A percentile compares a stretch with the other conserved stretches of the same genome.
These are phyloP conservation scores for Flaveria trinervia DNA, from an alignment of 129 eudicot species.

Conservation along the genomic window DNA sequence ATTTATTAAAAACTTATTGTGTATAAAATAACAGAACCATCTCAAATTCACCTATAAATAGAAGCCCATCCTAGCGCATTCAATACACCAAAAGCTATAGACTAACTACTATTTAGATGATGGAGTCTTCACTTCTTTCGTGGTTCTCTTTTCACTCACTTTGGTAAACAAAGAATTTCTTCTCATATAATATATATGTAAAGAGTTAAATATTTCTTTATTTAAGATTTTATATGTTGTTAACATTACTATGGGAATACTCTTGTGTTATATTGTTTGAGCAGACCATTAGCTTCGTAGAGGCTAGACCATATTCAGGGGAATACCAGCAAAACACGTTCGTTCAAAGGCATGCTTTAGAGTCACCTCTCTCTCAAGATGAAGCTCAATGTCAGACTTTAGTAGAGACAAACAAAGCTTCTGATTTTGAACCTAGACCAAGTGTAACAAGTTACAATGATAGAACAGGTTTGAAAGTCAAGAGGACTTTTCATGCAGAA, in stretches of 20 bases:
- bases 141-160: slow-evolving; percentile 15
- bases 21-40: not conserved
- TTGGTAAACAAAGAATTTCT: not conserved
- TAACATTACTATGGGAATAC: not conserved
- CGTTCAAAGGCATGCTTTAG: not conserved
- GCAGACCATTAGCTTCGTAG: not conserved
- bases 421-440: not conserved
- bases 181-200: not conserved
- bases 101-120: not conserved
- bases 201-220: not conserved
- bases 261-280: not conserved
- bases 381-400: not conserved
- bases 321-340: not conserved
- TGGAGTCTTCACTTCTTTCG: slow-evolving; percentile 4
- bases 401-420: not conserved
- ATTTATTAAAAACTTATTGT: no score
- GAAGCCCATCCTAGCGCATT: not conserved
- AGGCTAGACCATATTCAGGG: not conserved
- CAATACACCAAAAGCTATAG: not conserved
- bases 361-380: not conserved
- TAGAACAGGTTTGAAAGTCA: not conserved
- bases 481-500: not conserved
- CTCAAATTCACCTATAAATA: slow-evolving; percentile 5
- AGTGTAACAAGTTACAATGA: not conserved
- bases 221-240: not conserved